Percentiles rank a stretch among this genome's conserved stretches.
Evolutionary conservation across 495 filamentous ascomycete species (phyloP).

Genomic region (Clohesyomyces aquaticus): DNA sequence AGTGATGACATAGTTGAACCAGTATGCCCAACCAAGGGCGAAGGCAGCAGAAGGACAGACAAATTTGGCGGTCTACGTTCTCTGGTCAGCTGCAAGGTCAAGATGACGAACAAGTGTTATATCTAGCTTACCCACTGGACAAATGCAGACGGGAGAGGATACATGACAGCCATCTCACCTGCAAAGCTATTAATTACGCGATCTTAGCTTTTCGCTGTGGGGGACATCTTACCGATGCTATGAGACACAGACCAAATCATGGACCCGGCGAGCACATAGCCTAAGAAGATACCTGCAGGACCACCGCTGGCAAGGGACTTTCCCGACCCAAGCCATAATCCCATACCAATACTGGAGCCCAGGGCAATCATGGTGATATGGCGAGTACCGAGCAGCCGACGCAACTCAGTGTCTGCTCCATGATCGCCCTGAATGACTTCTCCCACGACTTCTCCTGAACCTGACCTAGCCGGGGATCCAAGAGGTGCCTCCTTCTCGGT

Average conservation of each 20-base stretch:
- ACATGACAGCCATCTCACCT: slow-evolving; percentile 43
- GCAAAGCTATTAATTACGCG: too few relatives aligned
- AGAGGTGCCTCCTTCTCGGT: slow-evolving; percentile 9
- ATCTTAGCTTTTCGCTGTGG: too few relatives aligned
- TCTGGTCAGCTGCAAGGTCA: too few relatives aligned
- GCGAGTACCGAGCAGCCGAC: slow-evolving; percentile 32
- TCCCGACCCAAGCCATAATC: slow-evolving; percentile 41
- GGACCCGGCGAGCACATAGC: slow-evolving; percentile 37
- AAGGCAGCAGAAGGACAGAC: slow-evolving; percentile 40
- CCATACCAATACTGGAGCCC: slow-evolving; percentile 42
- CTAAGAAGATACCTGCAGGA: slow-evolving; percentile 38
- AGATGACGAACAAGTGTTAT: too few relatives aligned
- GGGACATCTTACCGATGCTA: too few relatives aligned
- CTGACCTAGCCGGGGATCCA: too few relatives aligned
- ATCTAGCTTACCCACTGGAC: slow-evolving; percentile 39
- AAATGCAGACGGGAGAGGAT: slow-evolving; percentile 39
- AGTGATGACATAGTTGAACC: slow-evolving; percentile 39
- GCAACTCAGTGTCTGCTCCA: slow-evolving; percentile 38
- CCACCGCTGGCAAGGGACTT: slow-evolving; percentile 33
- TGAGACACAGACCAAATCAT: slow-evolving; percentile 41
- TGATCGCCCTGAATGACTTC: slow-evolving; percentile 19
- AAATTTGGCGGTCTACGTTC: slow-evolving; percentile 36
- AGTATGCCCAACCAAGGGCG: slow-evolving; percentile 43
- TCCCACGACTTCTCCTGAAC: too few relatives aligned
- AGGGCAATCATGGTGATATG: slow-evolving; percentile 43